phyloP scores from a whole-genome alignment of 1,139 yeast genomes.

The Saccharomyces pastorianus region DNA sequence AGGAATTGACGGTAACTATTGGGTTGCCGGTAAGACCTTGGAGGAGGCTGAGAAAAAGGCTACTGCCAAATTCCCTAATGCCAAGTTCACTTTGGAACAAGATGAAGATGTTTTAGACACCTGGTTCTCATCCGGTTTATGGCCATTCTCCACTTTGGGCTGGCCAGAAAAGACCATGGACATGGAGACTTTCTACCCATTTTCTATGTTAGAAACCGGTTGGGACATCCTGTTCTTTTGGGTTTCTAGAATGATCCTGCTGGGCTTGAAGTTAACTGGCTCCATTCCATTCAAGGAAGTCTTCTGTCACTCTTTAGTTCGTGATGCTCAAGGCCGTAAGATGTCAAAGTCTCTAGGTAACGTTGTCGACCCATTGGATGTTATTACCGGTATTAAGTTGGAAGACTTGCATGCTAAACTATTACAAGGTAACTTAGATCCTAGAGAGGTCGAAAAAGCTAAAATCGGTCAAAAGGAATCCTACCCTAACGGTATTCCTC shows the following conservation, averaged over 20 bases:
- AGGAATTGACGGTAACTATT: conserved; percentile 52
- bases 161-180: conserved; percentile 85
- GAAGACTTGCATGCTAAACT: conserved; percentile 75
- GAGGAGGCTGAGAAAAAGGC: conserved; percentile 88
- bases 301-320: conserved; percentile 94
- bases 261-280: conserved; percentile 86
- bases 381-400: conserved; percentile 77
- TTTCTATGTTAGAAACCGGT: conserved; percentile 93
- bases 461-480: conserved; percentile 79
- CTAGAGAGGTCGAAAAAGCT: conserved; percentile 81
- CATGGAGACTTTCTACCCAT: conserved; percentile 72
- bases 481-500: conserved; percentile 96
- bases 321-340: conserved; percentile 98
- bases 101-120: conserved; percentile 98
- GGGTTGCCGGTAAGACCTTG: conserved; percentile 83
- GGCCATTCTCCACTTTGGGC: conserved; percentile 96
- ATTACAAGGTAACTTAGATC: conserved; percentile 75
- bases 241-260: conserved; percentile 94
- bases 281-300: conserved; percentile 90
- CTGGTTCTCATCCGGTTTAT: conserved; percentile 96
- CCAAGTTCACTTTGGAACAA: conserved; percentile 71
- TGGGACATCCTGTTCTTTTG: conserved; percentile 99
- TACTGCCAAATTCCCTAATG: conserved; percentile 56
- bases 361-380: conserved; percentile 92
- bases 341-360: conserved; percentile 98